Evolutionary conservation across 192 early-diverging fungal species (phyloP), one percentile per base, ranked within the genome.

Genomic region (Mortierella claussenii): DNA sequence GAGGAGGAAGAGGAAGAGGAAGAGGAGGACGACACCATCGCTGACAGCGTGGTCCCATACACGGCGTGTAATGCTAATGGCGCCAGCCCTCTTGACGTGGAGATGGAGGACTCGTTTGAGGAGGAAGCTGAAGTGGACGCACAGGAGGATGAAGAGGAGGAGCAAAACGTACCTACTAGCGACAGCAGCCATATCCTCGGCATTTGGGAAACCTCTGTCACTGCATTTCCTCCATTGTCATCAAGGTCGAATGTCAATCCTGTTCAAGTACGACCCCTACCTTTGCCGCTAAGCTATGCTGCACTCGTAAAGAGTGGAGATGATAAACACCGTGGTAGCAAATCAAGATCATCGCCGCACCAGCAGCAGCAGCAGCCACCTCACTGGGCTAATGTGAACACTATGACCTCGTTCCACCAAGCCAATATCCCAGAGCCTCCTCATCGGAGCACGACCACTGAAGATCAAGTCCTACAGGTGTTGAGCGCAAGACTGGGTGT

Each of bases 321-420:
- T 18, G 71, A 60, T n/a, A n/a, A n/a, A n/a, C n/a, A n/a, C n/a
- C n/a, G n/a, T n/a, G n/a, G n/a, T n/a, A n/a, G n/a, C n/a, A n/a
- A 10, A 40, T 40, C 37, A 40, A 40, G 8, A 40, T 40, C 37
- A 40, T 10, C 37, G 13, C 7, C 37, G 13, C 13, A 40, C 8
- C 37, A 40, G 13, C 13, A 40, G 37, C 13, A 40, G 13, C 13
- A 40, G 37, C 37, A 40, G 13, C 13, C 37, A 54, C 28, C 46
- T 18, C 58, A 26, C 7, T 23, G 37, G 37, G 50, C 45, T 12
- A 63, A 65, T 23, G 4, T 59, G 11, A 61, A 42, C 30, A 49
- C 73, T 9, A 47, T 76, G 58, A 76, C 73, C 13, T 76, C 73
- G 20, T 76, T 76, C 47, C 49, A 40, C 3, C 73, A 76, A 46